phyloP scores from a whole-genome alignment of 2,329 filamentous ascomycete species.

The Chrysoporthe deuterocubensis region DNA sequence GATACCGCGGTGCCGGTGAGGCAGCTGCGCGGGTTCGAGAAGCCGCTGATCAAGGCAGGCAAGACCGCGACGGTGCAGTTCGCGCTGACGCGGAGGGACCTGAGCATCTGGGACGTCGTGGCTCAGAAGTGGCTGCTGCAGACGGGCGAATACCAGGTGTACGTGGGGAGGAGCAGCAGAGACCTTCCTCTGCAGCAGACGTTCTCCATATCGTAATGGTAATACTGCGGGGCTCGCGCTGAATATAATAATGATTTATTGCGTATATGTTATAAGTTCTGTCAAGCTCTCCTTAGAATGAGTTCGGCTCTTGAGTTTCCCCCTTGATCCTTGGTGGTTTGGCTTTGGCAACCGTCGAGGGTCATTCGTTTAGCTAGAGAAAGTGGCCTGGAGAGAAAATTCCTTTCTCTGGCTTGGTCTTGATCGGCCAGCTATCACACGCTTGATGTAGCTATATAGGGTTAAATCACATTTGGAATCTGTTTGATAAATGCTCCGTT shows the following conservation, averaged over 20 bases:
- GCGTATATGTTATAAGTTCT: not conserved
- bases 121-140: constrained; percentile 64
- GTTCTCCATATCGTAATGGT: constrained; percentile 31
- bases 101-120: constrained; percentile 68
- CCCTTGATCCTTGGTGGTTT: no score
- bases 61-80: constrained; percentile 52
- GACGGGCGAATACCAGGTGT: constrained; percentile 48
- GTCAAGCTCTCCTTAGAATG: no score
- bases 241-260: not conserved
- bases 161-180: constrained; percentile 52
- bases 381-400: no score
- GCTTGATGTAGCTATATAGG: not conserved
- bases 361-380: no score
- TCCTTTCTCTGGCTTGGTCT: no score
- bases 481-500: not conserved
- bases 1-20: constrained; percentile 45
- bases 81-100: constrained; percentile 62
- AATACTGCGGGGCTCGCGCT: not conserved
- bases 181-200: constrained; percentile 46
- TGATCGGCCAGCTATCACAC: no score
- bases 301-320: no score
- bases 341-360: no score
- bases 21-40: constrained; percentile 69
- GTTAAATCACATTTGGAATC: not conserved
- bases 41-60: constrained; percentile 54